Conservation (phyloP, 768 basidiomycete genomes). For the Kwoniella botswanensis region DNA sequence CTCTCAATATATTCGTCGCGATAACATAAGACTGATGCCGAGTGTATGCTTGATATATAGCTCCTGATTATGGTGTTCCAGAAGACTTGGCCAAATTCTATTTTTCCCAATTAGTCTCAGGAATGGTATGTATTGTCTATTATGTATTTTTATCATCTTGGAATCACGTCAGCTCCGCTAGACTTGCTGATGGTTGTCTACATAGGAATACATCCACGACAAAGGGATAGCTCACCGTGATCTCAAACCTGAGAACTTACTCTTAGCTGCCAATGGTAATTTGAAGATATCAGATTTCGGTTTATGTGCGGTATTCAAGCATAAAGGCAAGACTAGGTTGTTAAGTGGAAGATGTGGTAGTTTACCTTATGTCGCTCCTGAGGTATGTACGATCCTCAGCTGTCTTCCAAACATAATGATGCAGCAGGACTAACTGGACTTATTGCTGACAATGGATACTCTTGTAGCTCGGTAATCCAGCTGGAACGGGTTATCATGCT, state of each 20-base stretch:
- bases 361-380: slow-evolving; percentile 91
- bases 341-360: slow-evolving; percentile 87
- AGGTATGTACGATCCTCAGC: slow-evolving; percentile 63
- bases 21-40: too few relatives aligned
- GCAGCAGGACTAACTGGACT: too few relatives aligned
- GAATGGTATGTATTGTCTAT: slow-evolving; percentile 67
- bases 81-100: slow-evolving; percentile 89
- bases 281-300: slow-evolving; percentile 97
- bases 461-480: slow-evolving; percentile 65
- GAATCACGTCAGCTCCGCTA: neutral
- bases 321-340: slow-evolving; percentile 79
- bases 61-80: slow-evolving; percentile 83
- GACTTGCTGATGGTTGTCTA: neutral
- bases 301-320: slow-evolving; percentile 83
- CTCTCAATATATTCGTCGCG: neutral
- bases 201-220: slow-evolving; percentile 77
- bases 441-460: too few relatives aligned
- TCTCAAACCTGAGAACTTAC: slow-evolving; percentile 93
- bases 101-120: slow-evolving; percentile 81
- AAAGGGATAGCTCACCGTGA: slow-evolving; percentile 96
- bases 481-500: slow-evolving; percentile 73
- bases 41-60: slow-evolving; percentile 60
- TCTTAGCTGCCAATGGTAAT: slow-evolving; percentile 78
- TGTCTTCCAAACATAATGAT: neutral
- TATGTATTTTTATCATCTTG: slow-evolving; percentile 56